These are phyloP conservation scores for Stephania cephalantha DNA, from an alignment of 164 flowering plant genomes.

Conservation along the genomic window DNA sequence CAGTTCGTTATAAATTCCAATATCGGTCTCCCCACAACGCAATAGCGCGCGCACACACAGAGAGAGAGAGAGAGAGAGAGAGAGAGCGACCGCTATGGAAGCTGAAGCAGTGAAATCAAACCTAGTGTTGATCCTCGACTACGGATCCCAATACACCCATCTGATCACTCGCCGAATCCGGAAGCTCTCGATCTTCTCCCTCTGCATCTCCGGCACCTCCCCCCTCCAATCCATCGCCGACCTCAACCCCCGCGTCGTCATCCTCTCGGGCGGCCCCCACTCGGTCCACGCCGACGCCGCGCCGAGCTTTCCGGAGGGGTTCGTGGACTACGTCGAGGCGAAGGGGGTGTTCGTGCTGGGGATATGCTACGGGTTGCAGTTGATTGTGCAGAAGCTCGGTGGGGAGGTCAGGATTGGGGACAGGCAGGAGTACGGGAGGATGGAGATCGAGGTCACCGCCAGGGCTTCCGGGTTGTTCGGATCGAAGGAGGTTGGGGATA, in stretches of 20 bases:
- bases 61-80: background rate
- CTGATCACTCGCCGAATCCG: conserved; percentile 90
- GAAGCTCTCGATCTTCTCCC: conserved; percentile 71
- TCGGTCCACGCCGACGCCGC: conserved; percentile 65
- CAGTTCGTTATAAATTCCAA: background rate
- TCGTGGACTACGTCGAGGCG: conserved; percentile 54
- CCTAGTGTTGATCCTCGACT: conserved; percentile 76
- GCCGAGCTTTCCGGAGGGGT: conserved; percentile 68
- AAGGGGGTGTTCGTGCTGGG: conserved; percentile 71
- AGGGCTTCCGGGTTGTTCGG: conserved; percentile 46
- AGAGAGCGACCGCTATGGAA: conserved; percentile 29
- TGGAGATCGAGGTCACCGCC: conserved; percentile 62
- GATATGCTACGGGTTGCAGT: conserved; percentile 86
- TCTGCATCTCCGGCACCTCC: conserved; percentile 80
- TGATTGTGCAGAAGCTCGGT: conserved; percentile 84
- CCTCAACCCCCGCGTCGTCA: conserved; percentile 61
- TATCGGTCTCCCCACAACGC: background rate
- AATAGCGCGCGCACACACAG: background rate
- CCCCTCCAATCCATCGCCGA: conserved; percentile 52
- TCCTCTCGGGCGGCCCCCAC: conserved; percentile 95
- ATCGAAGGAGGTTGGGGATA: conserved; percentile 38
- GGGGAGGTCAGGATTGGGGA: conserved; percentile 68
- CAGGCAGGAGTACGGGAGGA: conserved; percentile 88
- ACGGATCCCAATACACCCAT: conserved; percentile 92
- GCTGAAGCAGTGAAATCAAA: conserved; percentile 39